These are phyloP conservation scores for Blastobotrys aristatus DNA, from an alignment of 1,139 yeast species.

Conservation along the genomic window DNA sequence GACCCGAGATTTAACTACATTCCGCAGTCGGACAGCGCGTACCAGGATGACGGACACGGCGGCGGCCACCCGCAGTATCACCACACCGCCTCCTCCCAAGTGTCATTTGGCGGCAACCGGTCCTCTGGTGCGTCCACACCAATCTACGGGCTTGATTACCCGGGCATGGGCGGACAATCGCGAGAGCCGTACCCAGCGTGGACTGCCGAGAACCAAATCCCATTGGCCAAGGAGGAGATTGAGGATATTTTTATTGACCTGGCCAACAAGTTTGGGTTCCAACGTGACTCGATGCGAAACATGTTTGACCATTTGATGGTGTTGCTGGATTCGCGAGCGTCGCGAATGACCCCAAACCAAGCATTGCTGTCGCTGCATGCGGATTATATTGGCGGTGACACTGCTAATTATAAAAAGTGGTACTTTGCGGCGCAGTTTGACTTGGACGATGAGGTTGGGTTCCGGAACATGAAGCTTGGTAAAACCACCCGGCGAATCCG, in stretches of 20 bases:
- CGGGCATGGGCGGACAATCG: conserved; percentile 46
- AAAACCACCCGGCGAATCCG: conserved; percentile 53
- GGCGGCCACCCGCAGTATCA: conserved; percentile 17
- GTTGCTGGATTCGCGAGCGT: conserved; percentile 86
- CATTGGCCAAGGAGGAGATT: conserved; percentile 79
- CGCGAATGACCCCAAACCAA: conserved; percentile 95
- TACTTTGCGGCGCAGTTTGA: conserved; percentile 91
- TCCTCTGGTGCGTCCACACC: conserved; percentile 97
- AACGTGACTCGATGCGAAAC: conserved; percentile 94
- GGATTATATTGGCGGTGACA: conserved; percentile 93
- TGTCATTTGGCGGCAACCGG: conserved; percentile 70
- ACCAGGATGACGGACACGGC: conserved; percentile 31
- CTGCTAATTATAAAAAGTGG: conserved; percentile 92
- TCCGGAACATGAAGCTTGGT: conserved; percentile 75
- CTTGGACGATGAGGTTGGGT: conserved; percentile 75
- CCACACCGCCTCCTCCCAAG: conserved; percentile 33
- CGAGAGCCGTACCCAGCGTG: conserved; percentile 94
- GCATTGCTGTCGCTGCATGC: conserved; percentile 91
- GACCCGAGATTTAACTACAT: conserved; percentile 27
- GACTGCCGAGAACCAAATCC: conserved; percentile 88
- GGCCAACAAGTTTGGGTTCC: conserved; percentile 92
- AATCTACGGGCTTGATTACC: conserved; percentile 74
- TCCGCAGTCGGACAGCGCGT: conserved; percentile 30
- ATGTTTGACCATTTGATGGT: conserved; percentile 96
- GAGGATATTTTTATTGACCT: conserved; percentile 88